These are phyloP conservation scores for Vitis hybrid DNA, from an alignment of 177 flowering plant genomes.

Conservation along the genomic window DNA sequence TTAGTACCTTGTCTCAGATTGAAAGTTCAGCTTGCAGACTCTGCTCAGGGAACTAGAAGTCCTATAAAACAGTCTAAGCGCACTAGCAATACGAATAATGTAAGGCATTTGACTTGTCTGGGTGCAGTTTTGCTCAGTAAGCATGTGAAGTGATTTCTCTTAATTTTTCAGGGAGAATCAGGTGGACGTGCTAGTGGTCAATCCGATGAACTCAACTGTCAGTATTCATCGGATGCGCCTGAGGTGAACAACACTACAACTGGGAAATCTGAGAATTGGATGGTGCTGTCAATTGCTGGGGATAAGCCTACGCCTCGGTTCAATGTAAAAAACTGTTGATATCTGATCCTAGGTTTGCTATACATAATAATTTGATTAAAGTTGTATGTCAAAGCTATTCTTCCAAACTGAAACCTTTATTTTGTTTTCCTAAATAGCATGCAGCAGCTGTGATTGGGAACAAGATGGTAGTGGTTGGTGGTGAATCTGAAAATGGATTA, in stretches of 20 bases:
- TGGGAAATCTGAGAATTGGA: slow-evolving; percentile 84
- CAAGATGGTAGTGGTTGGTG: slow-evolving; percentile 84
- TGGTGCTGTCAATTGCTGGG: slow-evolving; percentile 79
- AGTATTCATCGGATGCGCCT: slow-evolving; percentile 38
- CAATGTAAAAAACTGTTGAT: slow-evolving; percentile 47
- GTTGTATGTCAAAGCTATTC: neutral
- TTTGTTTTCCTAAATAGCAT: slow-evolving; percentile 47
- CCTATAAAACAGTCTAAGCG: slow-evolving; percentile 73
- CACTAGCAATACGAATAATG: slow-evolving; percentile 39
- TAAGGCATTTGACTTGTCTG: slow-evolving; percentile 26
- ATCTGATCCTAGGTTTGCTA: neutral
- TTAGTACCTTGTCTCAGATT: slow-evolving; percentile 43
- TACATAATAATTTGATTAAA: neutral
- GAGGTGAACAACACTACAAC: slow-evolving; percentile 45
- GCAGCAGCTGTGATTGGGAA: slow-evolving; percentile 74
- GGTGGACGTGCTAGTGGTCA: slow-evolving; percentile 30
- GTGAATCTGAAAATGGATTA: slow-evolving; percentile 63
- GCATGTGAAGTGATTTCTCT: slow-evolving; percentile 1
- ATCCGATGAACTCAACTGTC: slow-evolving; percentile 52
- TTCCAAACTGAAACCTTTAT: neutral
- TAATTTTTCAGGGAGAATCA: slow-evolving; percentile 46
- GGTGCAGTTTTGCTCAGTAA: neutral
- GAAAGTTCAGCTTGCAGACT: slow-evolving; percentile 89
- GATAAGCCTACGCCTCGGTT: slow-evolving; percentile 84
- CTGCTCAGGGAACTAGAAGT: slow-evolving; percentile 74